Evolutionary conservation across 495 filamentous ascomycete species (phyloP), one percentile per base, ranked within the genome.

Genomic region (Hypoxylon perforatum): DNA sequence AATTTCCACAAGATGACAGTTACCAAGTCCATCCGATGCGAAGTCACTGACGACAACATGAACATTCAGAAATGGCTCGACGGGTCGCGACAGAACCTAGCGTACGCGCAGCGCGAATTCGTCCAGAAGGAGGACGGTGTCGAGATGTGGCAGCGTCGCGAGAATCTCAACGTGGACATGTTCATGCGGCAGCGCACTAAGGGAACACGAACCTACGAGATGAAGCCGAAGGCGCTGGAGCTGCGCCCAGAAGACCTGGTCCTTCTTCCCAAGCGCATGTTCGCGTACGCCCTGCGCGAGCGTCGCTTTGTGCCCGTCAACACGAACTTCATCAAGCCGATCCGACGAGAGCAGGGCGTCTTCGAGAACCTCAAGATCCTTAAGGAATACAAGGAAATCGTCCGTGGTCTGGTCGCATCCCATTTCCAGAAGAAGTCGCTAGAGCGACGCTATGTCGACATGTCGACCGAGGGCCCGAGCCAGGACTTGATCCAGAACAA

Each of bases 401-500:
- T 89, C 12, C 74, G 78, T 36, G 79, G 82, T 1, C 78, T 87
- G 0, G 80, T 88, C 11, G 77, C 75, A 23, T 72, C 72, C 1
- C 78, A 80, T 46, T 79, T 79, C 39, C 72, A 77, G 36, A 72
- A 74, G 46, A 76, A 77, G 67, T 39, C 15, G 11, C 57, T 73
- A 4, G 73, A 77, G 57, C 74, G 73, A 0, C 75, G 73, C 59
- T 91, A 88, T 51, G 89, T 91, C 57, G 90, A 92, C 44, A 71
- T 71, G 71, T 55, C 67, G 4, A 67, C 67, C 14, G 72, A 71
- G n/a, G 65, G 73, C 0, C 67, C 59, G 0, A 90, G 92, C 65
- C 91, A 94, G 73, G 84, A 87, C 57, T 63, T 86, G 1, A 81
- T 85, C 45, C 72, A 75, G 53, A 81, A 81, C 50, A 87, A 88